Base-by-base conservation (phyloP, 495 filamentous ascomycete genomes). In the Neurospora discreta region DNA sequence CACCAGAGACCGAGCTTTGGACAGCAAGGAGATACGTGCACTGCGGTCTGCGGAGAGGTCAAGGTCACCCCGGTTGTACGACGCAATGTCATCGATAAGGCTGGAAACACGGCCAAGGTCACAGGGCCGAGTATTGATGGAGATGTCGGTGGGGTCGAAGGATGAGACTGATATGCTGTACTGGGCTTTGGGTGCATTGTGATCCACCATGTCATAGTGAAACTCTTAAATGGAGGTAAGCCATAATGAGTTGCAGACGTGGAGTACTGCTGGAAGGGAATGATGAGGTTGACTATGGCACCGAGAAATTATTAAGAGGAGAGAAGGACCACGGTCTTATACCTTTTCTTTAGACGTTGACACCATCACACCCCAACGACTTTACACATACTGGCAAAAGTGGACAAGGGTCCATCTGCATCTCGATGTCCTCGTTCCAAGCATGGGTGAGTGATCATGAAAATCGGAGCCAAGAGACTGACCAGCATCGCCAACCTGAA, bases 1-100 rank as follows among this genome's bases (percentile, higher is more conserved):
- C 15, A 76, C 71, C 3, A 82, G 72, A 13, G 71, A 52, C 15
- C 77, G 75, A 23, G 79, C 78, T 38, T 77, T 75, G 11, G 71
- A 78, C 42, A 79, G 73, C 38, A 81, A 70, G 9, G 18, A 18
- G 3, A 74, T 69, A 16, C 76, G 73, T 33, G 46, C 72, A 16
- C 69, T 70, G 10, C 72, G 71, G 71, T 77, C 70, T 13, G 26
- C 30, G 6, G 39, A 20, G 4, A 73, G 16, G 70, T 75, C 68
- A n/a, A 46, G 15, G n/a, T 68, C 20, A 36, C 39, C 23, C 40
- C 40, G 26, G 3, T 40, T 39, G 26, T 73, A 43, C 26, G 20
- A 42, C 7, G 75, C 40, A 68, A 78, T 75, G 60, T 77, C 74
- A 2, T 71, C 30, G 39, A 74, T n/a, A 1, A 78, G 72, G 11